Conservation (phyloP, 2,329 filamentous ascomycete species). For the Verticillium tricorpus region DNA sequence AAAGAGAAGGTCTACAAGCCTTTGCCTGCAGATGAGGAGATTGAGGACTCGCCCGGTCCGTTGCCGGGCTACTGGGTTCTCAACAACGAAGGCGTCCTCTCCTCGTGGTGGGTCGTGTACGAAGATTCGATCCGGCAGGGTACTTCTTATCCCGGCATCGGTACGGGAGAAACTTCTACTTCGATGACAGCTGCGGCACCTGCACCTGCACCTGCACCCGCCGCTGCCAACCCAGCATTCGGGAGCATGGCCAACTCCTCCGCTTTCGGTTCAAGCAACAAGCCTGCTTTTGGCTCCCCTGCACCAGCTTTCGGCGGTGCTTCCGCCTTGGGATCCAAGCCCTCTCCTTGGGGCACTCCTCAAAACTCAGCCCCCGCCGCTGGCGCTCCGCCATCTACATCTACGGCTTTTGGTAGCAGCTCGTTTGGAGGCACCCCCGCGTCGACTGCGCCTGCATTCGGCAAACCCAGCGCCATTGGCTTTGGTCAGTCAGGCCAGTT, state of each 20-base stretch:
- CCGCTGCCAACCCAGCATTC: conserved; percentile 21
- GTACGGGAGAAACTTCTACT: conserved; percentile 35
- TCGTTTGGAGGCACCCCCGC: conserved; percentile 35
- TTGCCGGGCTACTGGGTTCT: conserved; percentile 80
- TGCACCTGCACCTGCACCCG: conserved; percentile 20
- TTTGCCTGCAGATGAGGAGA: conserved; percentile 69
- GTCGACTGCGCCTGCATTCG: conserved; percentile 41
- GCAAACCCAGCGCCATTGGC: conserved; percentile 35
- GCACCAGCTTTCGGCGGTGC: conserved; percentile 28
- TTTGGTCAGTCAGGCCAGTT: conserved; percentile 50
- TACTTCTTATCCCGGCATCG: conserved; percentile 68
- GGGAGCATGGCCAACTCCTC: conserved; percentile 22
- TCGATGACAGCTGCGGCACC: conserved; percentile 22
- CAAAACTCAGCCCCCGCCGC: conserved; percentile 6
- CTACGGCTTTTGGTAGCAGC: conserved; percentile 37
- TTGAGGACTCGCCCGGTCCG: conserved; percentile 73
- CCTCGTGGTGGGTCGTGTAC: conserved; percentile 89
- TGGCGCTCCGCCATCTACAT: conserved; percentile 6
- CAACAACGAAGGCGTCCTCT: conserved; percentile 83
- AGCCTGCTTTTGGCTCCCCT: background rate
- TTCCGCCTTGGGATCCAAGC: conserved; percentile 43
- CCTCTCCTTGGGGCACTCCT: conserved; percentile 45
- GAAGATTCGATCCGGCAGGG: conserved; percentile 75
- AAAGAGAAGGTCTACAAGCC: conserved; percentile 75
- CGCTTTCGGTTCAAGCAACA: conserved; percentile 35